Conservation (phyloP, 208 protist genomes). For the Leishmania tropica region DNA sequence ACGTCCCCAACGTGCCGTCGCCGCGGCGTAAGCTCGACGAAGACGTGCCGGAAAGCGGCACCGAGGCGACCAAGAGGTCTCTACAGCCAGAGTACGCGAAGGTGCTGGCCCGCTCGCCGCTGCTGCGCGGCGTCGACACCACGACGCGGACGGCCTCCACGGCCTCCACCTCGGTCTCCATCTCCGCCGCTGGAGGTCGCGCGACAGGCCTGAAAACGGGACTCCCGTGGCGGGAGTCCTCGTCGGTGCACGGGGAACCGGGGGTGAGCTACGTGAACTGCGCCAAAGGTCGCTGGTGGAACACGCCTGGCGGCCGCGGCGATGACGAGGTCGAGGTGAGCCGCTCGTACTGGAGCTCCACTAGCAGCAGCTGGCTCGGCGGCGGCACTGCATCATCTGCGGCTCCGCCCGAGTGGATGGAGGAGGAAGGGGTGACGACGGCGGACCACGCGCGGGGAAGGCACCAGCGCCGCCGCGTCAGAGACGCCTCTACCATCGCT, state of each 20-base stretch:
- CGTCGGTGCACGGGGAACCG: slow-evolving; percentile 1
- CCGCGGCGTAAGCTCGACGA: slow-evolving; percentile 9
- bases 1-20: slow-evolving; percentile 16
- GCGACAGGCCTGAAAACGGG: not conserved
- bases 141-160: slow-evolving; percentile 10
- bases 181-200: not conserved
- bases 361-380: slow-evolving; percentile 71
- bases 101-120: slow-evolving; percentile 5
- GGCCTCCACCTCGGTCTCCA: not conserved
- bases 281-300: slow-evolving; percentile 59
- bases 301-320: slow-evolving; percentile 47
- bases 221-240: not conserved
- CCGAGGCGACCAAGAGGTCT: not conserved
- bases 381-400: slow-evolving; percentile 25
- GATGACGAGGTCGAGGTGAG: slow-evolving; percentile 84
- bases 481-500: not conserved
- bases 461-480: not conserved
- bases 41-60: not conserved
- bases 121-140: slow-evolving; percentile 8
- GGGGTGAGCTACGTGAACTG: slow-evolving; percentile 28
- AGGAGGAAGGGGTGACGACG: slow-evolving; percentile 16
- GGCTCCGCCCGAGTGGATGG: slow-evolving; percentile 25
- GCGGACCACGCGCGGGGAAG: not conserved
- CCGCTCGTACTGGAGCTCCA: slow-evolving; percentile 62
- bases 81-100: slow-evolving; percentile 1